These are phyloP conservation scores for Cardamine chenopodiifolia DNA, from an alignment of 345 rosid species.

Conservation along the genomic window DNA sequence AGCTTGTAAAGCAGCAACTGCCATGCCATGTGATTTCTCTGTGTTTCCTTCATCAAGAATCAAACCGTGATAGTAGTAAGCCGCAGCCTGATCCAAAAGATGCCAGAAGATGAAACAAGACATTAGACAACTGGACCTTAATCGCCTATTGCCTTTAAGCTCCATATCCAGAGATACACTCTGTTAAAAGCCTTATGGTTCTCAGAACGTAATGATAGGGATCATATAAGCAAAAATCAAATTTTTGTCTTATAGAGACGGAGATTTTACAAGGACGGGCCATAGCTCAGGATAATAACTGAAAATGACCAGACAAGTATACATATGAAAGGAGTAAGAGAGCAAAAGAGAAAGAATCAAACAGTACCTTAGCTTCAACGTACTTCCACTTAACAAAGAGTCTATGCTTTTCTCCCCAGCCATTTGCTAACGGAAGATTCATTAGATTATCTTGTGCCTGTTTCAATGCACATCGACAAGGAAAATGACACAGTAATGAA, in stretches of 20 bases:
- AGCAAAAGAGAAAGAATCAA: constrained; percentile 1
- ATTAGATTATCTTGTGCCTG: constrained; percentile 95
- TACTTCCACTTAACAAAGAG: constrained; percentile 93
- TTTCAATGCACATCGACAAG: constrained; percentile 37
- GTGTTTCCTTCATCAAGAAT: constrained; percentile 98
- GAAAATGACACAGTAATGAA: constrained; percentile 17
- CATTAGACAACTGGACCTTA: constrained; percentile 35
- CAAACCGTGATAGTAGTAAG: constrained; percentile 97
- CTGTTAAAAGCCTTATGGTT: constrained; percentile 1
- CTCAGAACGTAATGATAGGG: not conserved
- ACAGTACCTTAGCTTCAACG: constrained; percentile 79
- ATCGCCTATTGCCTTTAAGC: not conserved
- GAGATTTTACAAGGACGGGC: constrained; percentile 2
- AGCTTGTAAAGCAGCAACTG: constrained; percentile 94
- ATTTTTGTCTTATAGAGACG: constrained; percentile 2
- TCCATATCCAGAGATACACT: not conserved
- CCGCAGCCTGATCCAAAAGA: constrained; percentile 77
- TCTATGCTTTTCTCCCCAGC: constrained; percentile 97
- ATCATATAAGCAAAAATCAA: constrained; percentile 3
- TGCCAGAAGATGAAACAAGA: constrained; percentile 8
- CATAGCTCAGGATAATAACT: constrained; percentile 20
- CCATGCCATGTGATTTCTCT: constrained; percentile 95
- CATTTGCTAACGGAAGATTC: constrained; percentile 86
- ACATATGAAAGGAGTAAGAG: constrained; percentile 2
- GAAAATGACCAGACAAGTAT: constrained; percentile 20